Conservation (phyloP, 257 asterid genomes). For the Nicotiana undulata region DNA sequence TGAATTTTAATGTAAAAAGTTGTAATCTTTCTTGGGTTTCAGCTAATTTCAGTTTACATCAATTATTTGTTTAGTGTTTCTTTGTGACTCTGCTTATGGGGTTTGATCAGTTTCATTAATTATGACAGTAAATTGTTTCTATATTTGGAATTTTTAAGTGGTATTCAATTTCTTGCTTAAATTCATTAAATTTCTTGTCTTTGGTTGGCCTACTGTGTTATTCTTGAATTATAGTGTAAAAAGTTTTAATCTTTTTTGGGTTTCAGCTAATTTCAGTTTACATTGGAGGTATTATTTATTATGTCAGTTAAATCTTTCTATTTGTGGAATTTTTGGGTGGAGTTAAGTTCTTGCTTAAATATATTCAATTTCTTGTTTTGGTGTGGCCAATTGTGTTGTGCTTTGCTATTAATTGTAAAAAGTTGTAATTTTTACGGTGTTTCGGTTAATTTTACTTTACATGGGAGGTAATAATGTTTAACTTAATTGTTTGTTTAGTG, state of each 20-base stretch:
- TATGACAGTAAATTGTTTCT: neutral
- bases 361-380: too few species aligned
- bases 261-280: neutral
- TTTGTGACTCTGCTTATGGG: neutral
- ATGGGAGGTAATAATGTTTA: neutral
- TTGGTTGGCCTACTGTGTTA: neutral
- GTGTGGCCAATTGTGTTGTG: too few species aligned
- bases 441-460: neutral
- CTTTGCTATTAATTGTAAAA: too few species aligned
- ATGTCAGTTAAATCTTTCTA: too few species aligned
- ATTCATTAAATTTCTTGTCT: neutral
- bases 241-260: neutral
- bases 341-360: too few species aligned
- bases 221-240: neutral
- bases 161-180: neutral
- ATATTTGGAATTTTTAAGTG: neutral
- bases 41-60: neutral
- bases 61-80: neutral
- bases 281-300: neutral
- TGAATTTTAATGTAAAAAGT: neutral
- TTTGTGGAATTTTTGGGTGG: too few species aligned
- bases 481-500: neutral
- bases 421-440: too few species aligned
- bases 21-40: constrained; percentile 1
- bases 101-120: neutral